Conservation (phyloP, 1,139 yeast genomes). For the Groenewaldozyma auringiensis region DNA sequence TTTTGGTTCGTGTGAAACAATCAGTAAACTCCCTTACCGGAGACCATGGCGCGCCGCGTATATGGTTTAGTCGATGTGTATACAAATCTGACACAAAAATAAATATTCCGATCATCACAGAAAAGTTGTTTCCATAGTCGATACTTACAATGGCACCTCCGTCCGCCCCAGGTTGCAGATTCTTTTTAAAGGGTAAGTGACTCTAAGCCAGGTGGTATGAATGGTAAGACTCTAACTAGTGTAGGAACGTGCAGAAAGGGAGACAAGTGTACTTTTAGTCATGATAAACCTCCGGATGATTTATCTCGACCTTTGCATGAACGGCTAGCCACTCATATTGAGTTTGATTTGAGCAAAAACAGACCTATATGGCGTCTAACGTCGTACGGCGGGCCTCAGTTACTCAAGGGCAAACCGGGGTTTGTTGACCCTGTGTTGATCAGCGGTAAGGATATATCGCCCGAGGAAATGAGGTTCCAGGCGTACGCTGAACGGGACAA, state of each 20-base stretch:
- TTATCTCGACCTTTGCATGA: slow-evolving; percentile 9
- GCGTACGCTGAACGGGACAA: slow-evolving; percentile 39
- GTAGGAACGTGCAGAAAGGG: slow-evolving; percentile 21
- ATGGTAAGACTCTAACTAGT: not conserved
- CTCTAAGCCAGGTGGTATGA: not conserved
- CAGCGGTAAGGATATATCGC: slow-evolving; percentile 47
- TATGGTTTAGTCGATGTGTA: too few species aligned
- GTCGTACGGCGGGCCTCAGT: slow-evolving; percentile 10
- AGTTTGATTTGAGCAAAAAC: slow-evolving; percentile 11
- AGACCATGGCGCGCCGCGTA: too few species aligned
- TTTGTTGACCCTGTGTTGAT: slow-evolving; percentile 30
- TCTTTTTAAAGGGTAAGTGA: slow-evolving; percentile 12
- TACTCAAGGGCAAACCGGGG: not conserved
- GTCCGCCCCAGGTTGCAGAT: slow-evolving; percentile 12
- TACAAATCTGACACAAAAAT: too few species aligned
- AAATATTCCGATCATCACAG: too few species aligned
- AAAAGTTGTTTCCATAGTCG: too few species aligned
- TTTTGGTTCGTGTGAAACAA: too few species aligned
- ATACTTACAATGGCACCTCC: too few species aligned
- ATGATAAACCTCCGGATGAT: slow-evolving; percentile 12
- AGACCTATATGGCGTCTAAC: slow-evolving; percentile 13
- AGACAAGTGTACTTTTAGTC: slow-evolving; percentile 17
- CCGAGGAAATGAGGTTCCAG: slow-evolving; percentile 47
- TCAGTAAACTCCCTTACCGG: too few species aligned
- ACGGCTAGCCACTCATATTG: slow-evolving; percentile 10